Base-by-base conservation (phyloP, 2,329 filamentous ascomycete genomes). In the Colletotrichum abscissum region DNA sequence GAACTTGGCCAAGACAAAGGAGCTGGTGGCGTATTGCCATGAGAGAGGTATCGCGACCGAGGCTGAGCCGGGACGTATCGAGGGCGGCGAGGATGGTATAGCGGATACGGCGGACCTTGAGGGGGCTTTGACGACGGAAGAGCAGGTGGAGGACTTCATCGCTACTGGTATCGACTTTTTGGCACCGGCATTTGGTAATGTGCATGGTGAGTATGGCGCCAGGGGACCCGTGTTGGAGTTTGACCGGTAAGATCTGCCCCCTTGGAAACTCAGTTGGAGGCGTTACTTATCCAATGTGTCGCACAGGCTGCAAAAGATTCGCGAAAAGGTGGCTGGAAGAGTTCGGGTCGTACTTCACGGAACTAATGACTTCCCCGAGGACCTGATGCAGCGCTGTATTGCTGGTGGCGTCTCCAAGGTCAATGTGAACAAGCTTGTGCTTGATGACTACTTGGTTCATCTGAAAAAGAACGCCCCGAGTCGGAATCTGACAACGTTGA, bases 151-250 rank as follows among this genome's bases (percentile, higher is more conserved):
- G 74, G 90, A 93, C 77, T 95, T 95, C 77, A 88, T 94, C 3
- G 88, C 85, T 3, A 93, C 92, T 11, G 93, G 92, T 0, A 92
- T 95, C 77, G 91, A 95, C 77, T 92, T 92, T 84, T 84, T 95
- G 12, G 93, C 93, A 4, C 93, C 93, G 0, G 92, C 92, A 0
- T 94, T 95, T 82, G 93, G 93, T 1, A 95, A 94, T 77, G 91
- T 95, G 49, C 93, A 95, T 82, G 93, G 93, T 6, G 89, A 92
- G 77, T 94, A 95, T 81, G 92, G 92, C 0, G 87, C 89, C 0
- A 82, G 89, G 14, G 92, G 92, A 0, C 89, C 91, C 30, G 85
- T 87, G 78, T 80, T 93, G 28, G 91, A 93, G 78, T 92, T 76
- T 80, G 88, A 84, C 58, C 79, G 84, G 57, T 69, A 26, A 63